Percentiles rank a stretch among this genome's conserved stretches.
Conservation (phyloP, 2,329 filamentous ascomycete genomes). For the Sordariomycetes sp. region DNA sequence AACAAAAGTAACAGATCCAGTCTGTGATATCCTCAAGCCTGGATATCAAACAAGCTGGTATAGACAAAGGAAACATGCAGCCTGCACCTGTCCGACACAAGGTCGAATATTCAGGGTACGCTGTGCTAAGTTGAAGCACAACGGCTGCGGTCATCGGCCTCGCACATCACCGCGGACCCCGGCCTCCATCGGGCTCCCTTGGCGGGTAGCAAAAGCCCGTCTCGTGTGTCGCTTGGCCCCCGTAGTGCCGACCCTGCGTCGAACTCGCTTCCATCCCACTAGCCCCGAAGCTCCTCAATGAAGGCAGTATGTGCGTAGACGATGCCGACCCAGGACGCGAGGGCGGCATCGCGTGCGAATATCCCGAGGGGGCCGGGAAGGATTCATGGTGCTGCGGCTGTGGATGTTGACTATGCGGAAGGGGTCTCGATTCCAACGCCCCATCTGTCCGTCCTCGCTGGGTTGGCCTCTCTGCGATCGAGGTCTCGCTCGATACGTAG, state of each 20-base stretch:
- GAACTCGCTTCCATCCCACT: neutral
- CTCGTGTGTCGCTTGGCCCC: neutral
- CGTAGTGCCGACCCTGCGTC: neutral
- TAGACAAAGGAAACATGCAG: neutral
- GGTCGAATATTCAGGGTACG: no score
- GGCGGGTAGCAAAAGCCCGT: neutral
- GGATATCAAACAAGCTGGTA: neutral
- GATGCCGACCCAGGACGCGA: neutral
- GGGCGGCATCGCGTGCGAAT: neutral
- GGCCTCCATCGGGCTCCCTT: neutral
- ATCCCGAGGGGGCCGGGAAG: neutral
- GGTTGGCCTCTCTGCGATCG: neutral
- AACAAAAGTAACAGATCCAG: neutral
- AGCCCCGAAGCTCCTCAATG: neutral
- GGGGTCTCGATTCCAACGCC: neutral
- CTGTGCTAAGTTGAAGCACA: no score
- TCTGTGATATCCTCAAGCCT: neutral
- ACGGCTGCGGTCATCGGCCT: no score
- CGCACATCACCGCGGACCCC: neutral
- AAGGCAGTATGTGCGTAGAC: neutral
- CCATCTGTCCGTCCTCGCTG: neutral
- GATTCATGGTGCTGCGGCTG: neutral
- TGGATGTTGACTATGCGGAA: neutral
- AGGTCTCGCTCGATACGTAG: neutral
- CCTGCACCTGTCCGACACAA: neutral